Base-by-base conservation (phyloP, 1,139 yeast genomes). In the Kazachstania sp. region DNA sequence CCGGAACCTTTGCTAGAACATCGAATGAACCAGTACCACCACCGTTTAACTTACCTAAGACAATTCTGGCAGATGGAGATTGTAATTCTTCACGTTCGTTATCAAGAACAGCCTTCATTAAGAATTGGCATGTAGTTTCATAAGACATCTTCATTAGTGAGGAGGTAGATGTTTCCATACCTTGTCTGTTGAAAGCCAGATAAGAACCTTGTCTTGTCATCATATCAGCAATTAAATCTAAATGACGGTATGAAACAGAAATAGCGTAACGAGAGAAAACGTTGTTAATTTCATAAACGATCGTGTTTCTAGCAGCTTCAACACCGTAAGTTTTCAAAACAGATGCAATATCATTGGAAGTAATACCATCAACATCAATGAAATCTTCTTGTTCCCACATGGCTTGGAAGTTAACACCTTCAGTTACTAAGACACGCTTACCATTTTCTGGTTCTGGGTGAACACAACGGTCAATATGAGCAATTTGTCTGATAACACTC, bases 151-250 rank as follows among this genome's bases (percentile, higher is more conserved):
- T 94, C 92, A 88, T 83, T 73, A 94, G 86, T 31, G 97, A 86
- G 11, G 97, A 90, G 2, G 97, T 88, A 20, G 94, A 81, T 2
- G 95, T 78, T 66, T 92, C 97, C 66, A 94, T 90, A 69, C 98
- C 98, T 71, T 88, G 96, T 75, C 99, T 84, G 71, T 88, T 90
- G 74, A 94, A 94, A 28, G 99, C 96, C 66, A 92, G 73, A 66
- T 90, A 94, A 3, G 94, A 79, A 61, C 99, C 99, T 71, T 92
- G 97, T 67, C 98, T 81, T 4, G 99, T 94, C 99, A 94, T 94
- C 90, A 87, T 86, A 69, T 94, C 99, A 54, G 95, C 98, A 69
- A 94, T 84, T 66, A 94, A 78, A 65, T 92, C 97, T 71, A 94
- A 79, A 72, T 94, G 99, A 68, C 98, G 88, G 46, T 80, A 72